Base-by-base conservation (phyloP, 495 filamentous ascomycete genomes). In the Trichoderma orchidacearum region DNA sequence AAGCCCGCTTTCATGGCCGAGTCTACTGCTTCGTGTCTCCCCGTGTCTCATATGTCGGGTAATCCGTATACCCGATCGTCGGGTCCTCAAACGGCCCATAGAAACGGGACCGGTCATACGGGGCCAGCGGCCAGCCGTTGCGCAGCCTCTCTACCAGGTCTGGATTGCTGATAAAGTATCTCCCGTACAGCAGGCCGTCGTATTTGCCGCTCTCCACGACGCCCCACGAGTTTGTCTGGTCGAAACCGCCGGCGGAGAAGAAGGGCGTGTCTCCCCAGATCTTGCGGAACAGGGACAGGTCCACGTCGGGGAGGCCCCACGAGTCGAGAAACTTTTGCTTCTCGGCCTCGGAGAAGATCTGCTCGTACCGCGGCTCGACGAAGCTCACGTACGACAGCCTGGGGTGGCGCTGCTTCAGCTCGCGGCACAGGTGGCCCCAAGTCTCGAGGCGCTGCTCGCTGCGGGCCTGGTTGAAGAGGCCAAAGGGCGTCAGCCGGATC, bases 151-250 rank as follows among this genome's bases (percentile, higher is more conserved):
- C 85, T 4, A 76, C 71, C 53, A 90, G 63, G 64, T 90, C 85
- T 5, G 86, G 86, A 55, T 83, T 88, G 45, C 81, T 71, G 27
- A 84, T 83, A 56, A 80, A 89, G 27, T 67, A 72, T 27, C 80
- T 63, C 3, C 83, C 85, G 65, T 83, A 82, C 0, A 73, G 77
- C 30, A 79, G 58, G 2, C 70, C 59, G 18, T 77, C 75, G 59
- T 66, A 65, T 58, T 80, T 80, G 18, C 76, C 62, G 28, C 70
- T 66, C 60, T 82, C 77, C 4, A 77, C 75, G 1, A 75, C 65
- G 51, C 68, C 61, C 52, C 59, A 62, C 17, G 75, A 79, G 53
- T 67, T 55, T 1, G 58, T 54, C 3, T 60, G 3, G 2, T 30
- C 31, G 13, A 62, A 63, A 3, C 67, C 67, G 25, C 65, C 65